Evolutionary conservation across 1,284 basidiomycete genomes (phyloP), one percentile per base, ranked within the genome.

Genomic region (Cryptococcus sp.): DNA sequence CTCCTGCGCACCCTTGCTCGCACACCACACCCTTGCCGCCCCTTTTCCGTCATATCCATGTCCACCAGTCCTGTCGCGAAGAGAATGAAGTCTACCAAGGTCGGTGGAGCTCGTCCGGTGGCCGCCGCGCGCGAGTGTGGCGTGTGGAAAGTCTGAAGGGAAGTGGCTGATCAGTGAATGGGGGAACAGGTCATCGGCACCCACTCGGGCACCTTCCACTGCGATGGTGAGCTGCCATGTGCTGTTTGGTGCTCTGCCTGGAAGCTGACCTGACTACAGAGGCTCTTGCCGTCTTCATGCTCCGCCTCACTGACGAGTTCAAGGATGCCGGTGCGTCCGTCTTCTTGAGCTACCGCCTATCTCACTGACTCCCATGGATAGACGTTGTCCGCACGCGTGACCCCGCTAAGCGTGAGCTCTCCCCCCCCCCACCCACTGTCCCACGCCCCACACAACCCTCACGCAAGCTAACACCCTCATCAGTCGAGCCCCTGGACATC

Each of bases 121-220:
- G 4, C 5, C 28, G 28, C 28, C 28, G 28, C 28, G 28, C 28
- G 28, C 28, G 28, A 5, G 28, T 33, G 28, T 33, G 28, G 28
- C 28, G 28, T 4, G 28, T 33, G 28, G 28, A 33, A 33, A 33
- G 28, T 33, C 28, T 33, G 28, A 9, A 33, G 28, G 28, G 9
- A 33, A 33, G 28, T 33, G 28, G 28, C 28, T 33, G 28, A 33
- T 33, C 5, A 33, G 28, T 4, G 9, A 33, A 33, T 33, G 28
- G 28, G 20, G 8, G 11, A 8, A 28, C 48, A 76, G 73, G 61
- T 70, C 51, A 94, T 95, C 68, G 91, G 91, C 51, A 97, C 94
- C 1, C 94, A 97, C 78, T 91, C 89, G 61, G 94, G 94, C 21
- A 92, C 91, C 0, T 97, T 97, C 77, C 95, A 98, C 73, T 95